Base-by-base conservation (phyloP, 2,329 filamentous ascomycete species). In the Coniochaeta hoffmannii region DNA sequence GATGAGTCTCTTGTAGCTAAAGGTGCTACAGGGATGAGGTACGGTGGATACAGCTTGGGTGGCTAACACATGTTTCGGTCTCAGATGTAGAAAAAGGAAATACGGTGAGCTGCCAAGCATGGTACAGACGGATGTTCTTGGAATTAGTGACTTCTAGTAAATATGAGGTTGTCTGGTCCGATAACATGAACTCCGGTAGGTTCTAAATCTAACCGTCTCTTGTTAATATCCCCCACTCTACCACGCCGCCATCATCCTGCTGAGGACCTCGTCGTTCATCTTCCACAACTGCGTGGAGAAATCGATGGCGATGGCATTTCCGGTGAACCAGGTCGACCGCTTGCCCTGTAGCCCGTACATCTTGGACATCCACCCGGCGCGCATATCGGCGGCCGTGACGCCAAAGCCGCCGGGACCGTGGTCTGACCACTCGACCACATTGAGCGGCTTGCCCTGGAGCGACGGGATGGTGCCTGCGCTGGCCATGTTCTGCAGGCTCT, bases 211-310 rank as follows among this genome's bases (percentile, higher is more conserved):
- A n/a, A n/a, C n/a, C n/a, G n/a, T n/a, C n/a, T n/a, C n/a, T n/a
- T n/a, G n/a, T n/a, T n/a, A n/a, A n/a, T n/a, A n/a, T n/a, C n/a
- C n/a, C 35, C 12, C 15, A 5, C 50, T 22, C 24, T 32, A 36
- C 50, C 50, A 53, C 26, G 30, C 7, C 3, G 30, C 31, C 15
- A 34, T 53, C 32, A 53, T 36, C 26, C 22, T 38, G 4, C 30
- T 50, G 19, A 54, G 41, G 6, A 57, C 46, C 31, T 57, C 57
- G 54, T 63, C 62, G 32, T 62, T 63, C 46, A 57, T 63, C 56
- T 60, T 58, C 63, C 61, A 65, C 51, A 63, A 22, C n/a, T 59
- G 57, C 3, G 61, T 62, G 19, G 58, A 53, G 17, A 64, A 59
- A 11, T 62, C 61, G 28, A 59, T 59, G 1, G 58, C 57, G 54